Evolutionary conservation across 2,329 filamentous ascomycete species (phyloP).

Genomic region (Magnaporthiopsis rhizophila): DNA sequence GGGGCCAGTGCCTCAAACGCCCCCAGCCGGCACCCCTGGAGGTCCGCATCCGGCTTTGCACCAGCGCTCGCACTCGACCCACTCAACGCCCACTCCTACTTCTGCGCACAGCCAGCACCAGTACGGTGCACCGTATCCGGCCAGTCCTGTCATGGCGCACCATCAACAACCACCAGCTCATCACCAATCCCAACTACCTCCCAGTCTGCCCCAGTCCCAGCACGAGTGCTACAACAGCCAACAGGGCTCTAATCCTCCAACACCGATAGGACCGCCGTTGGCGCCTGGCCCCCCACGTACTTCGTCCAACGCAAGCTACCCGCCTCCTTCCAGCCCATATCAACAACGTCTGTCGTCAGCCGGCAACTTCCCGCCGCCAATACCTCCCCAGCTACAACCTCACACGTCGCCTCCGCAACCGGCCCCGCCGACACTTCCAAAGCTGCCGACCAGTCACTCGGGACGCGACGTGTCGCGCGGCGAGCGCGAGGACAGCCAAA

Average conservation of each 20-base stretch:
- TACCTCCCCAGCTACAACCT: slow-evolving; percentile 14
- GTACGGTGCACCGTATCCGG: slow-evolving; percentile 40
- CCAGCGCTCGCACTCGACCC: slow-evolving; percentile 47
- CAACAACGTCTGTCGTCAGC: slow-evolving; percentile 38
- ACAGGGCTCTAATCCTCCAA: slow-evolving; percentile 45
- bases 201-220: slow-evolving; percentile 30
- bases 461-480: slow-evolving; percentile 32
- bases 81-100: slow-evolving; percentile 54
- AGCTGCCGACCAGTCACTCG: slow-evolving; percentile 30
- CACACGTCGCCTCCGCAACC: slow-evolving; percentile 25
- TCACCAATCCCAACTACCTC: slow-evolving; percentile 27
- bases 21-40: slow-evolving; percentile 37
- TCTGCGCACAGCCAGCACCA: slow-evolving; percentile 52
- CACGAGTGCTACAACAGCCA: slow-evolving; percentile 36
- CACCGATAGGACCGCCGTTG: slow-evolving; percentile 44
- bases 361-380: slow-evolving; percentile 27
- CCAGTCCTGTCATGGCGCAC: slow-evolving; percentile 41
- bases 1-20: slow-evolving; percentile 36
- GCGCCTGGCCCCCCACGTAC: slow-evolving; percentile 27
- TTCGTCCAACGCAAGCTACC: slow-evolving; percentile 26
- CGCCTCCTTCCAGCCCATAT: slow-evolving; percentile 52
- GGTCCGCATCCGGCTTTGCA: slow-evolving; percentile 29
- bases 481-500: slow-evolving; percentile 63
- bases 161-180: slow-evolving; percentile 35
- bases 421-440: slow-evolving; percentile 29